phyloP scores from a whole-genome alignment of 2,329 filamentous ascomycete species.

The Xylaria sp. region DNA sequence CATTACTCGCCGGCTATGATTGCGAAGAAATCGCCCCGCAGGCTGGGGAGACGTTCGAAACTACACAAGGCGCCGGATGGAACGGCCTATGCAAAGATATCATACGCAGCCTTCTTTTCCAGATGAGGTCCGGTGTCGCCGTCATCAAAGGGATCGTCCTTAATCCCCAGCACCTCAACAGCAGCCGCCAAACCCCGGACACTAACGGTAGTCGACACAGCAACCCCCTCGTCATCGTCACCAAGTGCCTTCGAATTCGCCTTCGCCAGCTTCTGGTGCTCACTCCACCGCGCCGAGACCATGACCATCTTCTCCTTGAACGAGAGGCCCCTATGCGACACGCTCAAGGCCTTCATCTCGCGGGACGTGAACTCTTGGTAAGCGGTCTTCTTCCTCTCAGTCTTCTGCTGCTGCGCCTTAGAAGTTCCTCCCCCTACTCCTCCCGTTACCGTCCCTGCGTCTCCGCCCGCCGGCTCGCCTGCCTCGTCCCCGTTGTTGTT shows the following conservation, averaged over 20 bases:
- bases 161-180: slow-evolving; percentile 64
- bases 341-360: slow-evolving; percentile 46
- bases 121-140: slow-evolving; percentile 15
- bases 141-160: slow-evolving; percentile 14
- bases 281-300: slow-evolving; percentile 70
- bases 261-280: slow-evolving; percentile 73
- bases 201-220: slow-evolving; percentile 14
- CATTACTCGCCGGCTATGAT: neutral
- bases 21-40: neutral
- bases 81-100: slow-evolving; percentile 29
- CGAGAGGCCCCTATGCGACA: slow-evolving; percentile 44
- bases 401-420: slow-evolving; percentile 3
- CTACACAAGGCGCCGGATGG: neutral
- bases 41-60: neutral
- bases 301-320: slow-evolving; percentile 77
- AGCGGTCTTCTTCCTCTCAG: slow-evolving; percentile 53
- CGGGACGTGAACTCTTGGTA: slow-evolving; percentile 43
- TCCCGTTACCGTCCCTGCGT: neutral
- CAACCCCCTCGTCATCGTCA: slow-evolving; percentile 20
- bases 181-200: slow-evolving; percentile 75
- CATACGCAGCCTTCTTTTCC: slow-evolving; percentile 19
- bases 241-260: slow-evolving; percentile 61
- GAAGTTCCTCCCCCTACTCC: neutral
- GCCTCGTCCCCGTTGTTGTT: slow-evolving; percentile 22
- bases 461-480: slow-evolving; percentile 42